Evolutionary conservation across 768 basidiomycete genomes (phyloP).

Genomic region (Sutorius australiensis): DNA sequence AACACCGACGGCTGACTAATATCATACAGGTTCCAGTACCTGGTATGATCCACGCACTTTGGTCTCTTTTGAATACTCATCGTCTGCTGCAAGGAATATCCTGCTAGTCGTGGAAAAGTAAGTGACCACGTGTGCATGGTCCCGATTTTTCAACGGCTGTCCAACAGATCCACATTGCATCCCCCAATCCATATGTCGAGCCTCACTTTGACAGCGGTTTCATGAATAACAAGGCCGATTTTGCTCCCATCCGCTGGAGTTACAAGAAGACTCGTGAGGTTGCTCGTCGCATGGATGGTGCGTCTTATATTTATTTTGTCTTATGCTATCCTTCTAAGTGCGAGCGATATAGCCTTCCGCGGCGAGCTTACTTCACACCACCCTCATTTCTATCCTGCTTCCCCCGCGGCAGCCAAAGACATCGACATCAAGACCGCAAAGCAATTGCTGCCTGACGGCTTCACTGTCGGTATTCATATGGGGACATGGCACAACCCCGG

Average conservation of each 20-base stretch:
- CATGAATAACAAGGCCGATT: constrained; percentile 77
- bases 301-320: constrained; percentile 1
- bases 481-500: constrained; percentile 60
- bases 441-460: constrained; percentile 52
- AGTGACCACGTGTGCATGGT: neutral
- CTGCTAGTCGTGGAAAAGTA: constrained; percentile 68
- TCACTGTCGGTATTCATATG: constrained; percentile 73
- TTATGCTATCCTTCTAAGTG: neutral
- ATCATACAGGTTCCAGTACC: constrained; percentile 51
- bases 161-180: constrained; percentile 56
- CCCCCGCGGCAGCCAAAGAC: constrained; percentile 54
- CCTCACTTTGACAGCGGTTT: constrained; percentile 72
- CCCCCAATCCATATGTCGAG: constrained; percentile 56
- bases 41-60: constrained; percentile 24
- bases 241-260: constrained; percentile 71
- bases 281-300: constrained; percentile 68
- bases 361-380: constrained; percentile 71
- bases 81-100: constrained; percentile 46
- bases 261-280: constrained; percentile 76
- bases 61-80: neutral
- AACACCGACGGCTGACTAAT: constrained; percentile 22
- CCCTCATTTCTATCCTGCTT: constrained; percentile 70
- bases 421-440: constrained; percentile 69
- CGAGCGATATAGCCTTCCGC: constrained; percentile 48
- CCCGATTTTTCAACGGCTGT: neutral